Percentiles rank a stretch among this genome's conserved stretches.
These are phyloP conservation scores for Metarhizium robertsii DNA, from an alignment of 2,329 filamentous ascomycete genomes.

Conservation along the genomic window DNA sequence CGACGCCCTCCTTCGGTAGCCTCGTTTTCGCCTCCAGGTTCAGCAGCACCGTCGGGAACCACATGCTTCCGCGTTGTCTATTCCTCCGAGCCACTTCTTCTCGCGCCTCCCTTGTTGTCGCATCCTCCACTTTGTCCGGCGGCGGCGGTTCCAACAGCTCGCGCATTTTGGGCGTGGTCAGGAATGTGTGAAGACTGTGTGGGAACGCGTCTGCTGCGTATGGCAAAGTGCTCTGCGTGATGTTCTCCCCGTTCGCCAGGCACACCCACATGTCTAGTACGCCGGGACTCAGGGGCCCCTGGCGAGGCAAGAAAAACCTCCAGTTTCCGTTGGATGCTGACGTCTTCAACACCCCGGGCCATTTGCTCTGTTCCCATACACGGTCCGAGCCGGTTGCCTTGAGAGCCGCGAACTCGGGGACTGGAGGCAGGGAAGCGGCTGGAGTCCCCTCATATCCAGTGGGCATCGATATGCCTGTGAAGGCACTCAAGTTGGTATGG, in stretches of 20 bases:
- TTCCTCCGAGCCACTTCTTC: conserved; percentile 46
- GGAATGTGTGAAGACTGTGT: conserved; percentile 1
- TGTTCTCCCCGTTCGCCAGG: conserved; percentile 47
- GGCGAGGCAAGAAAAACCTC: conserved; percentile 19
- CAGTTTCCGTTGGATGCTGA: conserved; percentile 15
- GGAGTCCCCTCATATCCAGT: conserved; percentile 15
- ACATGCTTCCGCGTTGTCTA: conserved; percentile 39
- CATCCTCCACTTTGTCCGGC: conserved; percentile 24
- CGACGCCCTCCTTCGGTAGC: conserved; percentile 56
- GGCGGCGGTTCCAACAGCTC: background rate
- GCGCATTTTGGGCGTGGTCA: background rate
- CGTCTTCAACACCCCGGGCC: conserved; percentile 16
- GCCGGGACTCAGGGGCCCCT: conserved; percentile 6
- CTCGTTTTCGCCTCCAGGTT: conserved; percentile 70
- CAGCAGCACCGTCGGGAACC: conserved; percentile 68
- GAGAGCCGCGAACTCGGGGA: conserved; percentile 10
- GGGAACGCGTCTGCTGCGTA: conserved; percentile 58
- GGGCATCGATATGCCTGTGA: conserved; percentile 19
- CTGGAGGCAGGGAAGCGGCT: conserved; percentile 9
- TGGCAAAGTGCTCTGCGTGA: conserved; percentile 55
- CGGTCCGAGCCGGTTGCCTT: conserved; percentile 6
- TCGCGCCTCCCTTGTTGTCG: conserved; percentile 65
- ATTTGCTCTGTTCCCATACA: conserved; percentile 10
- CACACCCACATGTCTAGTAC: conserved; percentile 45
- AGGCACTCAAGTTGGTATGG: conserved; percentile 17